These are phyloP conservation scores for Noccaea bulbosa DNA, from an alignment of 345 rosid species.

Conservation along the genomic window DNA sequence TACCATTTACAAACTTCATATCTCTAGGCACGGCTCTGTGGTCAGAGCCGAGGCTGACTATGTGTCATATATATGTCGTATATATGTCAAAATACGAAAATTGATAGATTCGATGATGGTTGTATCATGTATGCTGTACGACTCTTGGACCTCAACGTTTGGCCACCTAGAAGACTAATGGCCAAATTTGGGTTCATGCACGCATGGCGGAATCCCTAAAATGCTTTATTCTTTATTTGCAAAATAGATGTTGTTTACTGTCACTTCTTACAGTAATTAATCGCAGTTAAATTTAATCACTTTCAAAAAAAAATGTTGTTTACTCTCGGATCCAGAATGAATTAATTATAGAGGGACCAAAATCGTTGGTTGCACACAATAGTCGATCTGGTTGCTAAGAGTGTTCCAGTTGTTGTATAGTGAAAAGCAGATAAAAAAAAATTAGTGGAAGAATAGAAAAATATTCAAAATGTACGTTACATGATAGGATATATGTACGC, in stretches of 20 bases:
- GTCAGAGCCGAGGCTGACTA: too few species aligned
- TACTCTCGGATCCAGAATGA: neutral
- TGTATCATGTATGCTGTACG: conserved; percentile 24
- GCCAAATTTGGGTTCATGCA: conserved; percentile 39
- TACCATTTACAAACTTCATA: too few species aligned
- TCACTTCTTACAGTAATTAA: neutral
- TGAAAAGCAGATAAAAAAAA: neutral
- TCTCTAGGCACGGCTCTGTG: too few species aligned
- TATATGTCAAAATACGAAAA: conserved; percentile 5
- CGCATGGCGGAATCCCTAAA: conserved; percentile 15
- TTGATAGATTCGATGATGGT: conserved; percentile 30
- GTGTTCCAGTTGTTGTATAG: neutral
- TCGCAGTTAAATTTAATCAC: too few species aligned
- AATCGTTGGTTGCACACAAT: neutral
- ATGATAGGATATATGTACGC: conserved; percentile 6
- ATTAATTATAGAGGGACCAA: conserved; percentile 5
- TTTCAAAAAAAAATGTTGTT: too few species aligned
- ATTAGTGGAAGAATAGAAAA: too few species aligned
- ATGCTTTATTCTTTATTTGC: neutral
- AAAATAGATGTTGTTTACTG: neutral
- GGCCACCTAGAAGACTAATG: conserved; percentile 38
- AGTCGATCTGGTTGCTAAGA: too few species aligned
- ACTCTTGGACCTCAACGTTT: conserved; percentile 28
- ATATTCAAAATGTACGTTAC: neutral
- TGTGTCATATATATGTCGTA: too few species aligned